Base-by-base conservation (phyloP, 768 basidiomycete genomes). In the Xanthoconium stramineum region DNA sequence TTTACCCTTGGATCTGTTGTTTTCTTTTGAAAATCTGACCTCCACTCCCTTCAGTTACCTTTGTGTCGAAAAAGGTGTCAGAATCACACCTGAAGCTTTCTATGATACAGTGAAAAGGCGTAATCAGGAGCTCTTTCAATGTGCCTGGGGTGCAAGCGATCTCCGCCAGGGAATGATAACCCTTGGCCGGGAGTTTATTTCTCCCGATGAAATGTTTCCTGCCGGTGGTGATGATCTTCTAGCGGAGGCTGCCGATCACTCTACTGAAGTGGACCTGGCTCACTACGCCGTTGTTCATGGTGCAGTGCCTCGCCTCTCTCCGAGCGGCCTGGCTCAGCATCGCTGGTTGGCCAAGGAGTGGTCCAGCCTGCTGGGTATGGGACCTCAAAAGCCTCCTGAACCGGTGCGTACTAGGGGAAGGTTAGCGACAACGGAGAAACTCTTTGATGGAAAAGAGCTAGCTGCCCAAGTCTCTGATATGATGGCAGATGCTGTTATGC, bases 271-370 rank as follows among this genome's bases (percentile, higher is more conserved):
- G 19, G 42, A 43, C 11, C 19, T 13, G 2, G 19, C 42, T 14
- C 42, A 43, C 24, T 43, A 43, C 10, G 42, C 42, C 4, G 8
- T 28, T 24, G 24, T 60, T 20, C 42, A 53, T 0, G 47, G 47
- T 17, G 36, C 37, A 0, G 7, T 30, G 0, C 55, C 58, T 0
- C 33, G 33, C 11, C 37, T 60, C 9, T 52, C 51, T 5, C 4
- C 10, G n/a, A 60, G n/a, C 33, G 10, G 5, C 20, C 1, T 60
- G 9, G 20, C 29, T 13, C 37, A 19, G 17, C 47, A 60, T 15
- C 32, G 47, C 28, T 60, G 58, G 58, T 20, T 59, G 11, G 35
- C 47, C 10, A 12, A 59, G 17, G 46, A 59, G 30, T 59, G 58
- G 48, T 37, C 48, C 2, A 49, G 36, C 17, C 9, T 49, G 11